phyloP scores from a whole-genome alignment of 352 stramenopile species.

The Pythium folliculosum region DNA sequence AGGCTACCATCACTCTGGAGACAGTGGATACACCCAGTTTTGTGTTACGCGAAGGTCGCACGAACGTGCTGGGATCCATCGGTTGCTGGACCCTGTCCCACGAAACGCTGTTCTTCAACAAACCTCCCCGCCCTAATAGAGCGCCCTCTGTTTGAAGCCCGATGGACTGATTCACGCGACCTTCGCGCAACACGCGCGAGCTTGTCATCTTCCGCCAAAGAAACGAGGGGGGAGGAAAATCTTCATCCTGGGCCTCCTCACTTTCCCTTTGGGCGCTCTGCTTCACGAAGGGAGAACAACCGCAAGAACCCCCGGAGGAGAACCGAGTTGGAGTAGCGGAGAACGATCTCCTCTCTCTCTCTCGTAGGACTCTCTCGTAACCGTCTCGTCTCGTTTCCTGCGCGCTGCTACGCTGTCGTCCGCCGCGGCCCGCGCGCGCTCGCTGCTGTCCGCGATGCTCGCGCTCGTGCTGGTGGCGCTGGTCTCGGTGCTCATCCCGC shows the following conservation, averaged over 20 bases:
- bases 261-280: constrained; percentile 14
- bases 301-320: neutral
- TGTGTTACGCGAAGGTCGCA: constrained; percentile 8
- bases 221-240: too few species aligned
- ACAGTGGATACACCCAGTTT: neutral
- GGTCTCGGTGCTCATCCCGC: constrained; percentile 31
- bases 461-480: constrained; percentile 25
- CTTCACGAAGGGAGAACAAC: neutral
- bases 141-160: constrained; percentile 20
- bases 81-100: neutral
- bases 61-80: neutral
- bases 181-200: constrained; percentile 19
- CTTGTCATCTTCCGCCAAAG: constrained; percentile 1
- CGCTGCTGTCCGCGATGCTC: constrained; percentile 23
- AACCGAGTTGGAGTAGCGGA: too few species aligned
- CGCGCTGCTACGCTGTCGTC: constrained; percentile 9
- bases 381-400: constrained; percentile 4
- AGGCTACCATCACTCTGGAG: constrained; percentile 8
- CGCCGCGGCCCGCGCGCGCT: neutral
- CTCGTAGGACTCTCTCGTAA: too few species aligned
- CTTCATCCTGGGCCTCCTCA: neutral
- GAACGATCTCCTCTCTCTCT: neutral
- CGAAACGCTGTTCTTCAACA: constrained; percentile 3
- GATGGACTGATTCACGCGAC: constrained; percentile 21
- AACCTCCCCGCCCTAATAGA: constrained; percentile 1